These are phyloP conservation scores for Xenosphaeropsis pyriputrescens DNA, from an alignment of 2,329 filamentous ascomycete species.

Conservation along the genomic window DNA sequence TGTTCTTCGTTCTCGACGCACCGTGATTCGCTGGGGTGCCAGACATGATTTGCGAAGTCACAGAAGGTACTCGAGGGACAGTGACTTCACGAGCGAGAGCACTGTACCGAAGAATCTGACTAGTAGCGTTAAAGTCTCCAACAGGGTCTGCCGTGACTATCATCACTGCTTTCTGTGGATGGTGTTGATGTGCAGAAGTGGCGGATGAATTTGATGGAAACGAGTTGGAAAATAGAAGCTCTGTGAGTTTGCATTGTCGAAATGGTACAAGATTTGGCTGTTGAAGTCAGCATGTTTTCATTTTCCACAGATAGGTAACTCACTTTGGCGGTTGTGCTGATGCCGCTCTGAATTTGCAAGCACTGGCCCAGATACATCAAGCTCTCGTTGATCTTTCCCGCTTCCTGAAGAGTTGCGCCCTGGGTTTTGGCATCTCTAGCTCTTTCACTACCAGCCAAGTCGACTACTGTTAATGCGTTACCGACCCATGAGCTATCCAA, in stretches of 20 bases:
- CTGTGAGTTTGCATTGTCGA: slow-evolving; percentile 73
- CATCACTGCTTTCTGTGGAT: slow-evolving; percentile 84
- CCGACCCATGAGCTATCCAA: slow-evolving; percentile 53
- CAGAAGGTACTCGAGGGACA: slow-evolving; percentile 74
- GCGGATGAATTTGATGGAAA: slow-evolving; percentile 32
- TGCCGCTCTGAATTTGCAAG: slow-evolving; percentile 83
- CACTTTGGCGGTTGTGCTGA: slow-evolving; percentile 61
- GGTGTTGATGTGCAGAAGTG: slow-evolving; percentile 27
- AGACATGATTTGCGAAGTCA: slow-evolving; percentile 51
- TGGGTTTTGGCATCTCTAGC: slow-evolving; percentile 89
- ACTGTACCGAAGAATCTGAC: slow-evolving; percentile 88
- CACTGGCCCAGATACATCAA: slow-evolving; percentile 98
- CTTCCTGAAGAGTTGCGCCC: slow-evolving; percentile 82
- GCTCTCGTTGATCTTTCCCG: slow-evolving; percentile 96
- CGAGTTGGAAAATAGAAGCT: slow-evolving; percentile 76
- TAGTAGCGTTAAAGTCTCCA: slow-evolving; percentile 93
- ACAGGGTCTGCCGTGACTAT: slow-evolving; percentile 87
- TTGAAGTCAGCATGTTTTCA: slow-evolving; percentile 5
- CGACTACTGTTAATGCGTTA: slow-evolving; percentile 74
- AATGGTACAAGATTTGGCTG: slow-evolving; percentile 64
- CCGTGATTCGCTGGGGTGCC: slow-evolving; percentile 1
- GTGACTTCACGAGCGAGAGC: slow-evolving; percentile 87
- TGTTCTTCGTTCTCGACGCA: slow-evolving; percentile 7
- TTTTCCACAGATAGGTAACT: slow-evolving; percentile 5
- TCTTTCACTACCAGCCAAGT: slow-evolving; percentile 85